Evolutionary conservation across 306 rosid species (phyloP).

Genomic region (Castanea crenata): DNA sequence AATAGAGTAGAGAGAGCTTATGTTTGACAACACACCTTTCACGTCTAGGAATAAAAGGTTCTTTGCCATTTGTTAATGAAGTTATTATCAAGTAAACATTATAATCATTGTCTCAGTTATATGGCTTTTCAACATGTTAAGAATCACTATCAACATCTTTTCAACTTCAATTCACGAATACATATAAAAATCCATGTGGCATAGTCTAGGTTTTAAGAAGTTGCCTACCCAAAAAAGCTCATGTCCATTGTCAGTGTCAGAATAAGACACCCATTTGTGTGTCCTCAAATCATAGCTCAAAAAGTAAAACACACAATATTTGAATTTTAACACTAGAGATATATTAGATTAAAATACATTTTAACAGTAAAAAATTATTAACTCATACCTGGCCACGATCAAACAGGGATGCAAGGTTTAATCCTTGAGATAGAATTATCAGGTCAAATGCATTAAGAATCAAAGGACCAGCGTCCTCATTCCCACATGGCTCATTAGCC

Average conservation of each 20-base stretch:
- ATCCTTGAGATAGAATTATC: slow-evolving; percentile 83
- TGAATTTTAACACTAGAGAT: not conserved
- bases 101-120: not conserved
- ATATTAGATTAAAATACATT: not conserved
- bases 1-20: not conserved
- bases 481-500: slow-evolving; percentile 40
- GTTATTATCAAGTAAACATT: not conserved
- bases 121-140: not conserved
- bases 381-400: slow-evolving; percentile 69
- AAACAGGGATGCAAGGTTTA: slow-evolving; percentile 77
- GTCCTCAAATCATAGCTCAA: not conserved
- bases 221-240: not conserved
- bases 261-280: not conserved
- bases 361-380: not conserved
- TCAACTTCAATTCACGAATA: not conserved
- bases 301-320: not conserved
- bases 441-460: slow-evolving; percentile 87
- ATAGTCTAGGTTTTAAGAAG: not conserved
- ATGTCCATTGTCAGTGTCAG: not conserved
- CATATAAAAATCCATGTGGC: not conserved
- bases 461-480: slow-evolving; percentile 68
- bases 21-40: not conserved
- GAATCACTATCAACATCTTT: not conserved
- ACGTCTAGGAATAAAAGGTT: not conserved
- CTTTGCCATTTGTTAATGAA: not conserved